Evolutionary conservation across 1,284 basidiomycete genomes (phyloP).

Genomic region (Ganoderma boninense): DNA sequence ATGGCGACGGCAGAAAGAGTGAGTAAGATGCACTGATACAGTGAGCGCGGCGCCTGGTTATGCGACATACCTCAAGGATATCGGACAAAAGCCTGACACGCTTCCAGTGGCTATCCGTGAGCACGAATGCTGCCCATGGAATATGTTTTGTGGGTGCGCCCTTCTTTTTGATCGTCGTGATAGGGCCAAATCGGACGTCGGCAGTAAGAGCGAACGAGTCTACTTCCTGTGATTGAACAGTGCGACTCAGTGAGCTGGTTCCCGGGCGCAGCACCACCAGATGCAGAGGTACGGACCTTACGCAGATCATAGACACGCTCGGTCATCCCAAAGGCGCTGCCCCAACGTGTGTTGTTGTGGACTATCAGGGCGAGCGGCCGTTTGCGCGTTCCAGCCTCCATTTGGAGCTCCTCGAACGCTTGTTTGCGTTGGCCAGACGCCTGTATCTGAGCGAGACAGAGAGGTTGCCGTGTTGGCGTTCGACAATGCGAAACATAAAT

Average conservation of each 20-base stretch:
- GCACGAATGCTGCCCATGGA: constrained; percentile 36
- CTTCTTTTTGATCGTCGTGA: constrained; percentile 33
- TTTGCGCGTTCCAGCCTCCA: too few species aligned
- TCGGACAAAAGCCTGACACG: constrained; percentile 20
- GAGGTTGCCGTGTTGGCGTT: too few species aligned
- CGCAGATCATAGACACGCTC: neutral
- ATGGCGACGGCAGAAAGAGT: neutral
- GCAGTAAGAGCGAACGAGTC: constrained; percentile 33
- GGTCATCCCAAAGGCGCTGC: neutral
- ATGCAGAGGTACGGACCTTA: neutral
- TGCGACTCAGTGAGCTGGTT: too few species aligned
- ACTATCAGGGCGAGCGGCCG: neutral
- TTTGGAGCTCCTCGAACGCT: too few species aligned
- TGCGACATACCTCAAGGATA: constrained; percentile 5
- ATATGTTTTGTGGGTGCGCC: constrained; percentile 36
- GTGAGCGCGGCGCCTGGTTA: too few species aligned
- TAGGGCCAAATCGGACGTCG: constrained; percentile 38
- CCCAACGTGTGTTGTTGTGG: neutral
- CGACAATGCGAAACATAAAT: too few species aligned
- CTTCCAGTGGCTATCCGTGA: constrained; percentile 34
- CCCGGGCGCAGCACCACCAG: too few species aligned
- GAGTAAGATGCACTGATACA: too few species aligned
- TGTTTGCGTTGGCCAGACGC: too few species aligned
- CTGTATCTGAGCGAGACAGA: too few species aligned
- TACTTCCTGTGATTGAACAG: constrained; percentile 26